Percentiles rank a stretch among this genome's conserved stretches.
These are phyloP conservation scores for Endotrypanum monterogeii DNA, from an alignment of 208 protist species.

Conservation along the genomic window DNA sequence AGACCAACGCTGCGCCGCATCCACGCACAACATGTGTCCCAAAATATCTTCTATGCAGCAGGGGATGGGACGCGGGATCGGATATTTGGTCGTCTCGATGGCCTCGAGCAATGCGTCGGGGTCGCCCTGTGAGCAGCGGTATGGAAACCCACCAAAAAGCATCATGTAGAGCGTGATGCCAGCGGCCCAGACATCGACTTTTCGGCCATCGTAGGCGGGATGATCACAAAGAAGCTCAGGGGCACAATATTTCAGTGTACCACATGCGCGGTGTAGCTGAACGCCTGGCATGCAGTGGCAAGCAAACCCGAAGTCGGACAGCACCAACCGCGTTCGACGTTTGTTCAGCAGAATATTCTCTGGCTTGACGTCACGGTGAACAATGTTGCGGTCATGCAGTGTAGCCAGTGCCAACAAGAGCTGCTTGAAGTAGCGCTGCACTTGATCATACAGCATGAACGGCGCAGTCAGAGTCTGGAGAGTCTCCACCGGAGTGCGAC, in stretches of 20 bases:
- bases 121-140: slow-evolving; percentile 55
- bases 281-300: slow-evolving; percentile 52
- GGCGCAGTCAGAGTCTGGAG: slow-evolving; percentile 5
- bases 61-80: slow-evolving; percentile 59
- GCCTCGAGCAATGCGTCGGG: slow-evolving; percentile 59
- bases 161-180: slow-evolving; percentile 91
- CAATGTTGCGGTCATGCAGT: slow-evolving; percentile 73
- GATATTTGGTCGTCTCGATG: slow-evolving; percentile 58
- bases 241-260: slow-evolving; percentile 83
- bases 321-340: slow-evolving; percentile 47
- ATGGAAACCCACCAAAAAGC: slow-evolving; percentile 94
- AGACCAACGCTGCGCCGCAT: slow-evolving; percentile 73
- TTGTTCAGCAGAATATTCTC: slow-evolving; percentile 87
- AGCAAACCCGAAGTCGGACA: slow-evolving; percentile 91
- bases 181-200: slow-evolving; percentile 89
- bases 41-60: slow-evolving; percentile 55
- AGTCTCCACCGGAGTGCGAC: slow-evolving; percentile 10
- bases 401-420: slow-evolving; percentile 59
- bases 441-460: slow-evolving; percentile 32
- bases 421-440: slow-evolving; percentile 54
- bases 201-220: slow-evolving; percentile 87
- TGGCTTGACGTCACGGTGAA: slow-evolving; percentile 90
- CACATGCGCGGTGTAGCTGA: slow-evolving; percentile 63
- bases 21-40: slow-evolving; percentile 70
- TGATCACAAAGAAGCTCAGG: slow-evolving; percentile 75